A percentile compares a stretch with the other conserved stretches of the same genome.
These are phyloP conservation scores for Dioszegia crocea DNA, from an alignment of 768 basidiomycete species.

Conservation along the genomic window DNA sequence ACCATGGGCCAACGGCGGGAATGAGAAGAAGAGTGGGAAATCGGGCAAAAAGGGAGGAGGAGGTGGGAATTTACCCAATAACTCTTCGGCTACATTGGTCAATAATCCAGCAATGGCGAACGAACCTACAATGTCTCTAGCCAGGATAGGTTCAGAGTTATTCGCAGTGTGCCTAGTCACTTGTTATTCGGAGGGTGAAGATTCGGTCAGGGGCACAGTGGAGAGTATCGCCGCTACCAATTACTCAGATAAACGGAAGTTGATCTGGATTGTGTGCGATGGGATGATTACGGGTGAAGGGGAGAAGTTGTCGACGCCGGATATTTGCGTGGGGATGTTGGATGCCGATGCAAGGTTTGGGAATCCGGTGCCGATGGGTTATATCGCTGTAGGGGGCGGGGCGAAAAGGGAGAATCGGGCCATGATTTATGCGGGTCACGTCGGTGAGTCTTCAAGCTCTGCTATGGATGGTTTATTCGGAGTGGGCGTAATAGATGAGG, in stretches of 20 bases:
- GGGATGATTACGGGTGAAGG: conserved; percentile 98
- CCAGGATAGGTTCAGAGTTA: conserved; percentile 89
- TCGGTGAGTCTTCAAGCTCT: conserved; percentile 72
- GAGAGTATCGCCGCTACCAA: conserved; percentile 87
- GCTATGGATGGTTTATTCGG: too few relatives aligned
- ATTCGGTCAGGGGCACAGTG: conserved; percentile 81
- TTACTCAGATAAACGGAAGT: conserved; percentile 87
- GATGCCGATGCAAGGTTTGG: conserved; percentile 95
- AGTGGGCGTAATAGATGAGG: too few relatives aligned
- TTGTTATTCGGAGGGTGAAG: conserved; percentile 96
- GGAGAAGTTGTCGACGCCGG: conserved; percentile 91
- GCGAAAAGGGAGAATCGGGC: conserved; percentile 86
- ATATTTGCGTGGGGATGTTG: conserved; percentile 85
- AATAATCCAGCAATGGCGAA: conserved; percentile 6
- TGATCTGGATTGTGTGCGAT: conserved; percentile 91
- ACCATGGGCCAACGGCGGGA: conserved; percentile 67
- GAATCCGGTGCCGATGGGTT: conserved; percentile 91
- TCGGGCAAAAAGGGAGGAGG: conserved; percentile 18
- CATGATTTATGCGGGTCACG: conserved; percentile 99
- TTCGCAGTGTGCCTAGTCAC: conserved; percentile 95
- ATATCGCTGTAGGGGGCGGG: conserved; percentile 83
- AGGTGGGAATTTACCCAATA: conserved; percentile 7
- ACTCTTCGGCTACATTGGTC: conserved; percentile 30
- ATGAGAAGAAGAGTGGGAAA: conserved; percentile 8
- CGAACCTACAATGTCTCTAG: conserved; percentile 68